Base-by-base conservation (phyloP, 1,284 basidiomycete species). In the Waitea zeae region DNA sequence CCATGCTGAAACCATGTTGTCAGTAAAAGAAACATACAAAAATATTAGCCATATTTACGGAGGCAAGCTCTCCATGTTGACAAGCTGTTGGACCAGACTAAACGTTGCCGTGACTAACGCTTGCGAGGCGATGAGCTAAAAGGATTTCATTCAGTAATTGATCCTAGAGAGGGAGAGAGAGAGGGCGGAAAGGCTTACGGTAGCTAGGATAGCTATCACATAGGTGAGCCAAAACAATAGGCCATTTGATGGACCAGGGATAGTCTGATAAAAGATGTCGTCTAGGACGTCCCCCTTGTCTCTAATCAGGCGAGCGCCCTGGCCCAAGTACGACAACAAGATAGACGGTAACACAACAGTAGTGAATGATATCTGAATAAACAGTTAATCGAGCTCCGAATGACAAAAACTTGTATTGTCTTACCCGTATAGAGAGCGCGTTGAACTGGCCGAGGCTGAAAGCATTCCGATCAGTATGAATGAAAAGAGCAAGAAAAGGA, bases 51-150 rank as follows among this genome's bases (percentile, higher is more conserved):
- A 12, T 36, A 42, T 44, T 20, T 43, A 59, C 35, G 67, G 62
- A 2, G 70, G 71, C 39, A 78, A 61, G 34, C 60, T 60, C 38
- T 66, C 66, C 49, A 66, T 59, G 43, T 70, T 69, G 39, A 77
- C 63, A 26, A 77, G 52, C 50, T 79, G 74, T 40, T 77, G 72
- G 12, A 68, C 46, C 20, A 78, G 53, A 42, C 65, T 70, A 57
- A 78, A 79, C 0, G 68, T 67, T 0, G 70, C 75, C 0, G 74
- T 72, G 42, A 79, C 76, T 62, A 78, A 62, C 5, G 74, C 70
- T 54, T 74, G 70, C 1, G 70, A 71, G 2, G 69, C 69, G 20
- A 70, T 63, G 28, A 70, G 52, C 66, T 69, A n/a, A n/a, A 33
- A 14, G 9, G 24, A 4, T 12, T 20, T 40, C 17, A 42, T 36